Evolutionary conservation across 2,329 filamentous ascomycete species (phyloP), one percentile per base, ranked within the genome.

Genomic region (Phialemoniopsis sp.): DNA sequence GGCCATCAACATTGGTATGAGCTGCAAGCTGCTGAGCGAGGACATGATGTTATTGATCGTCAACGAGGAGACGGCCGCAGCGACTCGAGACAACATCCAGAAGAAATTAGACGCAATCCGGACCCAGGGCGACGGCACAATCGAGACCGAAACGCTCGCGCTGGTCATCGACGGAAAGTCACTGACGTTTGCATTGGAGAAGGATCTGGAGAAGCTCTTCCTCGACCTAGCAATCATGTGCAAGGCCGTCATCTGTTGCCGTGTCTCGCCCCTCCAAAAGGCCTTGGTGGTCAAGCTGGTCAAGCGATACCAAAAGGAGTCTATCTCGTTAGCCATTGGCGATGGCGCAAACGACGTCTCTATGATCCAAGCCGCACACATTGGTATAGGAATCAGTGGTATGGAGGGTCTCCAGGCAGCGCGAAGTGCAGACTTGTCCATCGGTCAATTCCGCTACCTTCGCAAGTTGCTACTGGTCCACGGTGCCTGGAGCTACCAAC

Each of bases 1-100:
- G 19, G 93, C 93, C 41, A 98, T 98, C 76, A 98, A 98, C 62
- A 98, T 98, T 50, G 93, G 94, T 48, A 98, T 98, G 93, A 96
- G 89, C 60, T 98, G 93, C 68, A 97, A 97, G 67, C 77, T 98
- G 36, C 88, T 98, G 44, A 95, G 89, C 50, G 93, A 98, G 64
- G 94, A 98, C 54, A 98, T 98, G 93, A 95, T 93, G 56, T 76
- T 98, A 10, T 70, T 98, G 39, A 96, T 98, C 52, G 78, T 98
- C 56, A 98, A 98, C 56, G 93, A 98, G 58, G 90, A 97, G 52
- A 76, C 70, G 36, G 76, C 89, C 13, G 71, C 75, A 29, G 87
- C 81, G 5, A 97, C 93, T 4, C 76, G 87, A 37, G 86, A 93
- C 56, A 97, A 95, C 53, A 70, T 98, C 18, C 79, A 87, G 49